Base-by-base conservation (phyloP, 768 basidiomycete species). In the Leccinum disarticulatum region DNA sequence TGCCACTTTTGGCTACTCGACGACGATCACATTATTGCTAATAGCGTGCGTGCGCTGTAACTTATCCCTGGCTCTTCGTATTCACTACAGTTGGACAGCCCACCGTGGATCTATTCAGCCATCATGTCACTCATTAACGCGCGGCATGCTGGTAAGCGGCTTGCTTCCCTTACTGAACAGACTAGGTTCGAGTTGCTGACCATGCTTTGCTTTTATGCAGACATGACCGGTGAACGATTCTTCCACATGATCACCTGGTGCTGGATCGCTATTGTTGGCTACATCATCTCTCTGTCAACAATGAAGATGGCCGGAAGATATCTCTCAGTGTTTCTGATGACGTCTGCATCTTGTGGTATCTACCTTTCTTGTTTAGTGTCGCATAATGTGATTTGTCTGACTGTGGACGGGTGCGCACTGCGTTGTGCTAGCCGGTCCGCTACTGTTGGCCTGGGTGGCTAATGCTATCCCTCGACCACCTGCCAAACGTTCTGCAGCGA, bases 311-410 rank as follows among this genome's bases (percentile, higher is more conserved):
- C 72, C 0, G 85, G 77, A 1, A 80, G 86, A 58, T 87, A 88
- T 61, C 74, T 87, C 27, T 79, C 83, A 1, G 71, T 87, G 70
- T 87, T 87, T 71, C 74, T 87, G 31, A 86, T 88, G 85, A 79
- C 86, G 0, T 70, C 72, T 56, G 25, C 25, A 25, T 25, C 25
- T 60, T 72, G 73, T 4, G 80, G 80, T 75, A 54, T 28, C 70
- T 56, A 11, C 25, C 14, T 10, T 56, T 11, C 38, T 14, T 13
- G 30, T 10, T 17, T 30, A 19, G 25, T 25, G 25, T 25, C 31
- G 10, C 50, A 25, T 10, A 47, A 47, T 22, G 28, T 11, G 49
- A 55, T 13, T 55, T 19, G 15, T 46, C 30, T 22, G 15, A 54
- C 11, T 46, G 31, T 31, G 31, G 28, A 15, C 31, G 5, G n/a